Evolutionary conservation across 129 eudicot species (phyloP).

Genomic region (Saposhnikovia divaricata): DNA sequence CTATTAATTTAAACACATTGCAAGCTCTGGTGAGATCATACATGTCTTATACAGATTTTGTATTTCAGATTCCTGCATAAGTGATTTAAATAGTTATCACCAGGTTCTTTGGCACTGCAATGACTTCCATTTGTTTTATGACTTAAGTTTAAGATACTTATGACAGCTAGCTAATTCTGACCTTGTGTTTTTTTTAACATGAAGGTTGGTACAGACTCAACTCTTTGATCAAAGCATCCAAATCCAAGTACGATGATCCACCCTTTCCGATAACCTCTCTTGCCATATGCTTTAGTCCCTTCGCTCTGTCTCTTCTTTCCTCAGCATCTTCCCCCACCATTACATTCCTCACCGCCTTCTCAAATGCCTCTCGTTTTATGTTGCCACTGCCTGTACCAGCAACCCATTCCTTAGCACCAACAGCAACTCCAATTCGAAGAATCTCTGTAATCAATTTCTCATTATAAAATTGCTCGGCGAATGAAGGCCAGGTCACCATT

Average conservation of each 20-base stretch:
- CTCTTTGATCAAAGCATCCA: conserved; percentile 23
- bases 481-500: too few species aligned
- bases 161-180: too few species aligned
- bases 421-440: too few species aligned
- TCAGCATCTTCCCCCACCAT: conserved; percentile 36
- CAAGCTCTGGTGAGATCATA: neutral
- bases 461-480: too few species aligned
- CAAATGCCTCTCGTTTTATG: conserved; percentile 21
- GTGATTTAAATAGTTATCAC: neutral
- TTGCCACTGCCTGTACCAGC: conserved; percentile 19
- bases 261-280: conserved; percentile 28
- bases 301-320: conserved; percentile 40
- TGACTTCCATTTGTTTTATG: neutral
- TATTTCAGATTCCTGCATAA: neutral
- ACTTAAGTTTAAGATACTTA: neutral
- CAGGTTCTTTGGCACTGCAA: neutral
- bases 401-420: conserved; percentile 39
- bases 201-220: neutral
- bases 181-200: neutral
- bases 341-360: conserved; percentile 26
- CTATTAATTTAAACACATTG: neutral
- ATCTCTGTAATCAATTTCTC: too few species aligned
- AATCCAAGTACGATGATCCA: conserved; percentile 41
- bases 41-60: neutral
- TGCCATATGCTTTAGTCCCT: conserved; percentile 29